phyloP scores from a whole-genome alignment of 2,329 filamentous ascomycete genomes.

The Exophiala dermatitidis region DNA sequence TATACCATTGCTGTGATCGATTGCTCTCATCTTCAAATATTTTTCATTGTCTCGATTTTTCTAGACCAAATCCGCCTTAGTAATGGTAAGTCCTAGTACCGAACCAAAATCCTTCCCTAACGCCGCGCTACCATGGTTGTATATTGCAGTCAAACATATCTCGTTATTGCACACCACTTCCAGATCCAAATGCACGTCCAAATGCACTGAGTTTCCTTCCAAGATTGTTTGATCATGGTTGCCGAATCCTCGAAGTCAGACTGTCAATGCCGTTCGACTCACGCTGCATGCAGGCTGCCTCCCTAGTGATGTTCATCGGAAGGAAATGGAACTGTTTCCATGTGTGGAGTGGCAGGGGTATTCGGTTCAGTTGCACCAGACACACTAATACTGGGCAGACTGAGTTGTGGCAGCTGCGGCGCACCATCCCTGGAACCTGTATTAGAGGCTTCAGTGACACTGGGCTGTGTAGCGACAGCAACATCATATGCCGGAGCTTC shows the following conservation, averaged over 20 bases:
- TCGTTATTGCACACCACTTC: not conserved
- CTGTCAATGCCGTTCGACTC: too few relatives aligned
- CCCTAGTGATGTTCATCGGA: not conserved
- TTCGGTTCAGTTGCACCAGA: conserved; percentile 26
- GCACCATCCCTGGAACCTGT: conserved; percentile 12
- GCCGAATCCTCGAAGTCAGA: too few relatives aligned
- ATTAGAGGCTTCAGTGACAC: conserved; percentile 4
- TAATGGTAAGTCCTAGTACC: not conserved
- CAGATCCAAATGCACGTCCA: too few relatives aligned
- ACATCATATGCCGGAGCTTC: conserved; percentile 37
- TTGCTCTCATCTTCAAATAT: too few relatives aligned
- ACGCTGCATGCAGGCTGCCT: too few relatives aligned
- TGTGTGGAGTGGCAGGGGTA: conserved; percentile 16
- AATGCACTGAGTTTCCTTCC: too few relatives aligned
- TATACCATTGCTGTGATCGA: too few relatives aligned
- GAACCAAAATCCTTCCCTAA: not conserved
- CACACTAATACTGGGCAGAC: conserved; percentile 25
- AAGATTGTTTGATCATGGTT: too few relatives aligned
- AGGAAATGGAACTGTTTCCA: not conserved
- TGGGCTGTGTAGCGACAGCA: conserved; percentile 7
- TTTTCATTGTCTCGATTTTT: too few relatives aligned
- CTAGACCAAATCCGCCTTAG: too few relatives aligned
- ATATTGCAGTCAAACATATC: not conserved
- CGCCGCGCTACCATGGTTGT: not conserved
- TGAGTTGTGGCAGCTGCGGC: conserved; percentile 21